Base-by-base conservation (phyloP, 164 flowering plant species). In the Piper betle region DNA sequence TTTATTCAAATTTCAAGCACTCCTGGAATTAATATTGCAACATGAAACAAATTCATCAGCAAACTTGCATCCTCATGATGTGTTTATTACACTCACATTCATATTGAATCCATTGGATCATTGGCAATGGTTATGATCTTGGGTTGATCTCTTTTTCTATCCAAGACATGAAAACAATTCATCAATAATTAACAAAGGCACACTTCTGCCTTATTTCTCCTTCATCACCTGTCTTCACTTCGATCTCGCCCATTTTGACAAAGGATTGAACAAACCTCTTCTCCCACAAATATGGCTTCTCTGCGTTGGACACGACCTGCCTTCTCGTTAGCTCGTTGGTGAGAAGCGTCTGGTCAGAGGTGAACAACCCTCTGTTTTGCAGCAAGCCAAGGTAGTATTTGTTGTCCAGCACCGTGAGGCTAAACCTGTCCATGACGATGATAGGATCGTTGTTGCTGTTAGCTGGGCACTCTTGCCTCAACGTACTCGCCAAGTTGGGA, bases 221-320 rank as follows among this genome's bases (percentile, higher is more conserved):
- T 9, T 66, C 33, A 19, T 64, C 20, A 13, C 73, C 75, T 2
- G 73, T 77, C 19, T 61, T 59, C 15, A 77, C 77, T 7, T 69
- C 69, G 3, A 69, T 68, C 39, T 74, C 72, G 41, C 80, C 80
- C 68, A 77, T 71, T 55, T 77, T 73, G 57, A 69, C 65, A 71
- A 77, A 74, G 11, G 80, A 67, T 13, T n/a, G 25, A 0, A 63
- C 71, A 67, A 77, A 77, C 64, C 71, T 73, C 37, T 52, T 54
- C 38, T 17, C 57, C 64, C 73, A 74, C 8, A 40, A 42, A 3
- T 59, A 64, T 1, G 71, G 62, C 2, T 64, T 48, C 11, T 2
- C 13, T 11, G 71, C 69, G 52, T 62, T 37, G 18, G 53, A 67
- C 5, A 46, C 52, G 37, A 77, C 73, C 38, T 61, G 54, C 8